Evolutionary conservation across 2,329 filamentous ascomycete genomes (phyloP), one percentile per base, ranked within the genome.

Genomic region (Cladosporium sp.): DNA sequence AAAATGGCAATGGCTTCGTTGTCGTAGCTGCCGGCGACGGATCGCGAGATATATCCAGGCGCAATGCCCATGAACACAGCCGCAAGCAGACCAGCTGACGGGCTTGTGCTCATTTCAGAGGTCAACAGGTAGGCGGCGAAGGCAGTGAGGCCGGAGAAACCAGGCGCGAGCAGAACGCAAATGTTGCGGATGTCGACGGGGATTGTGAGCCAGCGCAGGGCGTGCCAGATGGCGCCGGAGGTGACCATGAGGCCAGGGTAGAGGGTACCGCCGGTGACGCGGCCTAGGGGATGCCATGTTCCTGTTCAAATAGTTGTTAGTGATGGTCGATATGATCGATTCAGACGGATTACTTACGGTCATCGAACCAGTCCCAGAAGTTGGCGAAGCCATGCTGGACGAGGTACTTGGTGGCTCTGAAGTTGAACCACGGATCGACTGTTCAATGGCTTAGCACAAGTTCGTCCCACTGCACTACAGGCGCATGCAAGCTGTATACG

Each of bases 341-440:
- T 17, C 5, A 6, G 1, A 11, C 7, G 40, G 19, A 11, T 25
- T 19, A 30, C 84, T 64, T 81, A 88, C 94, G 88, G 81, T 99
- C 94, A 77, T 99, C 94, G 73, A 99, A 99, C 94, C 94, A 99
- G 76, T 99, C 93, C 94, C 94, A 99, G 75, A 99, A 99, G 76
- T 89, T 92, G 77, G 96, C 95, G 80, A 99, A 97, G 69, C 94
- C 94, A 86, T 99, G 86, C 72, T 93, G 85, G 58, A 99, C 90
- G 58, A 99, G 85, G 72, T 99, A 97, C 78, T 97, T 97, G 59
- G 94, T 97, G 66, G 94, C 94, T 76, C 94, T 85, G 78, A 99
- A 99, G 78, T 99, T 99, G 81, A 99, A 99, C 94, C 94, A 99
- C 37, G 94, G 94, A 78, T 99, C 94, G 79, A 99, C 93, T 99